Percentiles rank a stretch among this genome's conserved stretches.
phyloP scores from a whole-genome alignment of 2,329 filamentous ascomycete species.

The Neopestalotiopsis rosae region DNA sequence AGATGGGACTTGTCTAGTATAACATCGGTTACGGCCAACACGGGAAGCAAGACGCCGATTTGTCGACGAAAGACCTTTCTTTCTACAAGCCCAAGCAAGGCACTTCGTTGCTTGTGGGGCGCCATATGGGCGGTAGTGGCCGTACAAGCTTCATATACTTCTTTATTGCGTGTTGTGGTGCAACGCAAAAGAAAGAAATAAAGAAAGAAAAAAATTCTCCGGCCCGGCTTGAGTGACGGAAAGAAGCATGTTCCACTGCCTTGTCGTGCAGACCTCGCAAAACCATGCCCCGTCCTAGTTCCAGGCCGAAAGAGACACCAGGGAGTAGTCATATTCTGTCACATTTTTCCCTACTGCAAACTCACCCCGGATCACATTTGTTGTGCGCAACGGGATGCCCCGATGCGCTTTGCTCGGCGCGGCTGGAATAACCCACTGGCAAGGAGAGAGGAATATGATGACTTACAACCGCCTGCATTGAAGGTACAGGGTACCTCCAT shows the following conservation, averaged over 20 bases:
- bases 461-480: conserved; percentile 8
- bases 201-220: conserved; percentile 8
- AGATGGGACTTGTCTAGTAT: not conserved
- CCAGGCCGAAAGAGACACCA: conserved; percentile 4
- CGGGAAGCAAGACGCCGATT: not conserved
- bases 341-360: not conserved
- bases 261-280: conserved; percentile 14
- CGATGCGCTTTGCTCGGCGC: conserved; percentile 18
- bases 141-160: not conserved
- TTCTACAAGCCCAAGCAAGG: not conserved
- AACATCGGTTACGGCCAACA: not conserved
- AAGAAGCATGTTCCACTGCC: conserved; percentile 6
- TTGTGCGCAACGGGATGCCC: conserved; percentile 8
- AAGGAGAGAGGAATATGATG: not conserved
- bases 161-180: not conserved
- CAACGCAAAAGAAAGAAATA: not conserved
- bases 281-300: conserved; percentile 7
- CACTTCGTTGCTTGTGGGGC: not conserved
- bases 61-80: not conserved
- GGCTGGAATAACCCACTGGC: conserved; percentile 17
- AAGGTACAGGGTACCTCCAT: conserved; percentile 12
- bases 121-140: not conserved
- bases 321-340: conserved; percentile 8
- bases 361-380: conserved; percentile 3
- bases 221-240: conserved; percentile 20